Percentiles rank a stretch among this genome's conserved stretches.
Conservation (phyloP, 768 basidiomycete genomes). For the Xerocomus potaroensis region DNA sequence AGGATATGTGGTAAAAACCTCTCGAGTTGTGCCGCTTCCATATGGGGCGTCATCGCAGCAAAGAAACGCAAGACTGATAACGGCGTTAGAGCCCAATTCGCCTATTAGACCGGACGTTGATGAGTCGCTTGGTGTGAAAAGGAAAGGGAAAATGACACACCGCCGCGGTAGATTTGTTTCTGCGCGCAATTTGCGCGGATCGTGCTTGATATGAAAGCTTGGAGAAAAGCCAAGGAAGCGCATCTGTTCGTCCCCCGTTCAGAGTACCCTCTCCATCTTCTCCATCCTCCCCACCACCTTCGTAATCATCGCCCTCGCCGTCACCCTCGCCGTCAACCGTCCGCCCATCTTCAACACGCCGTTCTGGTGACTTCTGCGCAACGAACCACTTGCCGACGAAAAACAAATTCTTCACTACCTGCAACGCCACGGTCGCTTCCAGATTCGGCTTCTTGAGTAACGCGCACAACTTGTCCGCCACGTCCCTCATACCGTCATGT, state of each 20-base stretch:
- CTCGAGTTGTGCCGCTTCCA: slow-evolving; percentile 57
- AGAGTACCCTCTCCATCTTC: not conserved
- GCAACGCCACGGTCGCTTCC: slow-evolving; percentile 67
- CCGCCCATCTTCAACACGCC: slow-evolving; percentile 19
- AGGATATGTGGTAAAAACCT: slow-evolving; percentile 80
- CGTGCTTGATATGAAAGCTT: slow-evolving; percentile 85
- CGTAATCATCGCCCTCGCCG: slow-evolving; percentile 2
- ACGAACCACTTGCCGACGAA: slow-evolving; percentile 84
- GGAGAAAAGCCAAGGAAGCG: slow-evolving; percentile 91
- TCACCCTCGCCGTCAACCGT: slow-evolving; percentile 15
- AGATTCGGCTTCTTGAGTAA: slow-evolving; percentile 82
- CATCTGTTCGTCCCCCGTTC: slow-evolving; percentile 36
- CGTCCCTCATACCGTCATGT: slow-evolving; percentile 52
- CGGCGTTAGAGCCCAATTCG: slow-evolving; percentile 81
- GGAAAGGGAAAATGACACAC: slow-evolving; percentile 35
- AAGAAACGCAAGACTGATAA: slow-evolving; percentile 85
- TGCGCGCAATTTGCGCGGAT: slow-evolving; percentile 67
- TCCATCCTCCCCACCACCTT: slow-evolving; percentile 24
- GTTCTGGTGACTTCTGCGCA: slow-evolving; percentile 34
- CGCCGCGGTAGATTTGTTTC: slow-evolving; percentile 44
- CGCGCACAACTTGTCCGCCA: slow-evolving; percentile 67
- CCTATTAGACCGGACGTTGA: slow-evolving; percentile 36
- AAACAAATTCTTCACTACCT: slow-evolving; percentile 90
- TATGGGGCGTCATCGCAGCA: slow-evolving; percentile 79
- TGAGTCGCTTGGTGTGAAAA: not conserved